A percentile compares a stretch with the other conserved stretches of the same genome.
phyloP scores from a whole-genome alignment of 345 rosid species.

The Gossypium turneri region DNA sequence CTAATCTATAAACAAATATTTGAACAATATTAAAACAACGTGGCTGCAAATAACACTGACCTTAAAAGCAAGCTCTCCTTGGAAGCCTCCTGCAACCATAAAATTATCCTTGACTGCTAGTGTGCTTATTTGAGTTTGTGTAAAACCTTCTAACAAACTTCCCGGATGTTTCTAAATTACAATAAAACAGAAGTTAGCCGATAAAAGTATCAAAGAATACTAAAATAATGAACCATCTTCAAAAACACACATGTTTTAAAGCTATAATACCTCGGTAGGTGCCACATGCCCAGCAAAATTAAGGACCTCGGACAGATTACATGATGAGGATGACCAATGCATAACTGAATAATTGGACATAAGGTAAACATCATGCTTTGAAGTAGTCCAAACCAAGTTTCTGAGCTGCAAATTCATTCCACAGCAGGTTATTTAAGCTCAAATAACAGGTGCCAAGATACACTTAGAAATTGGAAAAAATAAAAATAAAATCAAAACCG shows the following conservation, averaged over 20 bases:
- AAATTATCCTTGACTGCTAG: constrained; percentile 43
- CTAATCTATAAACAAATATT: background rate
- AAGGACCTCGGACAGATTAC: constrained; percentile 46
- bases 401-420: constrained; percentile 40
- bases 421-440: constrained; percentile 3
- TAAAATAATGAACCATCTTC: background rate
- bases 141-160: constrained; percentile 43
- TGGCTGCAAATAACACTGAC: constrained; percentile 19
- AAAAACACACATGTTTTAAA: background rate
- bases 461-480: background rate
- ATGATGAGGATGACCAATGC: constrained; percentile 56
- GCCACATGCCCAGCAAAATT: constrained; percentile 68
- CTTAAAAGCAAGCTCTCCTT: constrained; percentile 54
- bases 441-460: background rate
- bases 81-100: constrained; percentile 52
- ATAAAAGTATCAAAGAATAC: background rate
- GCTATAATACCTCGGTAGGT: constrained; percentile 50
- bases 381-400: constrained; percentile 74
- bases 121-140: constrained; percentile 46
- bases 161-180: constrained; percentile 42
- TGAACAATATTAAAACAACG: background rate
- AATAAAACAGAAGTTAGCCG: constrained; percentile 5
- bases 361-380: constrained; percentile 69
- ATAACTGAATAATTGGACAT: constrained; percentile 56
- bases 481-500: background rate